Conservation (phyloP, 495 filamentous ascomycete genomes). For the Cercophora samala region DNA sequence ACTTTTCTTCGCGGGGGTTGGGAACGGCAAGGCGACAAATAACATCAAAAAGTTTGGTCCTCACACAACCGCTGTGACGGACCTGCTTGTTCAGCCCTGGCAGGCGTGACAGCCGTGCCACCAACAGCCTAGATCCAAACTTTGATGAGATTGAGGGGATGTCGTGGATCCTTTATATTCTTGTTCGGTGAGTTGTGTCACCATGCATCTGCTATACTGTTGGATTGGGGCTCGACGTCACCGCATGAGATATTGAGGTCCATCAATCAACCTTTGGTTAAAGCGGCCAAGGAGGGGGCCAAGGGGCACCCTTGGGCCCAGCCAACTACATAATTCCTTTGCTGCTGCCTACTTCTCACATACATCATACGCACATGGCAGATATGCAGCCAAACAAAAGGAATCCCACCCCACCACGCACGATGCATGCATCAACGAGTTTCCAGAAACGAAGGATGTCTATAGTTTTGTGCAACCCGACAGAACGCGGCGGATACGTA, state of each 20-base stretch:
- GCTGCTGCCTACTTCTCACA: neutral
- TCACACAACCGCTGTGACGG: neutral
- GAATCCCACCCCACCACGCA: neutral
- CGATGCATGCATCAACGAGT: neutral
- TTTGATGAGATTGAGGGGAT: neutral
- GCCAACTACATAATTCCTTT: too few species aligned
- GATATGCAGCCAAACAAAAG: neutral
- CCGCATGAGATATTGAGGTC: neutral
- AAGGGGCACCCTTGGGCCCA: too few species aligned
- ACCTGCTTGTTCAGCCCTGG: neutral
- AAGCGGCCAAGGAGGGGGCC: neutral
- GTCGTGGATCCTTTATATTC: neutral
- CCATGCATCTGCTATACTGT: neutral
- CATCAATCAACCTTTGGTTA: neutral
- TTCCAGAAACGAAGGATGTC: neutral
- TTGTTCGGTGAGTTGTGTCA: neutral
- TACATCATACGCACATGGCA: neutral
- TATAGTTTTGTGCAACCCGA: neutral
- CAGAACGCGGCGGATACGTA: neutral
- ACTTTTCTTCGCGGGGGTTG: too few species aligned
- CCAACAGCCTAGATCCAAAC: neutral
- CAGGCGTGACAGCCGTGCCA: neutral
- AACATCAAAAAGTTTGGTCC: neutral
- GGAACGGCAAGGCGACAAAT: neutral
- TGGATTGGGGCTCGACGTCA: neutral